Evolutionary conservation across 495 filamentous ascomycete genomes (phyloP), one percentile per base, ranked within the genome.

Genomic region (Penicillium dipodomyicola): DNA sequence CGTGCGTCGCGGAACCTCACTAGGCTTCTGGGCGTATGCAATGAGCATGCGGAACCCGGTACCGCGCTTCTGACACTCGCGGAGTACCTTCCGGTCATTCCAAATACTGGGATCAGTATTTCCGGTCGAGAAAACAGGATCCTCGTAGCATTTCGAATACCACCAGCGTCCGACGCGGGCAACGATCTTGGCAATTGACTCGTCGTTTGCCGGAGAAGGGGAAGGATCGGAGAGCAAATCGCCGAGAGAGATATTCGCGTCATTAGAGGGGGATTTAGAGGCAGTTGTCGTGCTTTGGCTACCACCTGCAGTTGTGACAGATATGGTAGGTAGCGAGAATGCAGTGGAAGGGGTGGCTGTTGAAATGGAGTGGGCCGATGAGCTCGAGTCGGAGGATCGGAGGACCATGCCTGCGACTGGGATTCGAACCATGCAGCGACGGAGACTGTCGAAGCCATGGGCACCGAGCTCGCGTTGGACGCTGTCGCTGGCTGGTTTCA

Each of bases 161-260:
- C 95, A 97, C 91, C 92, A 98, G 39, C 95, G 79, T 15, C 94
- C 95, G 8, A 98, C 93, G 57, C 84, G 86, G 19, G 92, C 85
- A 19, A 97, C 91, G 77, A 96, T 95, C 64, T 91, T 92, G 4
- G 90, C 88, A 62, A 97, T 95, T 51, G 83, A 86, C 61, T 90
- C 87, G 64, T 95, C 90, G 6, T 83, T 80, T 19, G 78, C 76
- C 3, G 82, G 75, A 23, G 82, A 76, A 0, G 72, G 74, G 17
- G 70, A 73, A 0, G 77, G 77, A 54, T 87, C 85, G 51, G 80
- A 83, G 59, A 91, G 84, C 66, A 91, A 80, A 61, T 92, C 88
- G 7, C 82, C 82, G 2, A 91, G 77, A 30, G 83, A 87, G 19
- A 81, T 72, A 46, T 85, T 82, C 46, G 79, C 65, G 22, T 80